These are phyloP conservation scores for Spizellomyces sp. DNA, from an alignment of 192 early-diverging fungal genomes.

Conservation along the genomic window DNA sequence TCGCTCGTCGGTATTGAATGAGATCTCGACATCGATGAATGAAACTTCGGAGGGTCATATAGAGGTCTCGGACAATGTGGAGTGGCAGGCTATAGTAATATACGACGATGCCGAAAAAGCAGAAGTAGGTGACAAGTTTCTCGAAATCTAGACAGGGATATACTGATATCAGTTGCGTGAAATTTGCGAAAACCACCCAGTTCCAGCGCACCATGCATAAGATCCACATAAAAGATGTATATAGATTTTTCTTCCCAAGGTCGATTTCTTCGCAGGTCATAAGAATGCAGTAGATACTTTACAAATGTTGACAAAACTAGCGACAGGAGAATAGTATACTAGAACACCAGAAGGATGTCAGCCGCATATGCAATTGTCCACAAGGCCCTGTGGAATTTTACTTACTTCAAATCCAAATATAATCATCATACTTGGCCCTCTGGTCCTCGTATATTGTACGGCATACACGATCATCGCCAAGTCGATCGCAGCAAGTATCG, in stretches of 20 bases:
- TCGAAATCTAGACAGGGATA: conserved; percentile 67
- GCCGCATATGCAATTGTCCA: not conserved
- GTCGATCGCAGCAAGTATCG: conserved; percentile 71
- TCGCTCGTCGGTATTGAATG: conserved; percentile 90
- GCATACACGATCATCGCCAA: conserved; percentile 74
- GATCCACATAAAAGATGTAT: conserved; percentile 88
- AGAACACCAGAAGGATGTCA: not conserved
- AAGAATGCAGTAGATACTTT: conserved; percentile 86
- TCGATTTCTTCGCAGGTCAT: conserved; percentile 72
- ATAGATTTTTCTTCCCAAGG: conserved; percentile 96
- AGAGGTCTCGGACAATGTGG: conserved; percentile 96
- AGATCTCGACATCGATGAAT: conserved; percentile 86
- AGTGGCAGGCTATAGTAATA: conserved; percentile 85
- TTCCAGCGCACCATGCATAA: conserved; percentile 64
- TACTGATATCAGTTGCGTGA: too few relatives aligned
- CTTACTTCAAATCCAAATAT: conserved; percentile 96
- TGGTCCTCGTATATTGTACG: conserved; percentile 57
- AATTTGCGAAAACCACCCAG: not conserved
- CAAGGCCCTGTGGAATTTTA: not conserved
- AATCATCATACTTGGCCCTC: conserved; percentile 90
- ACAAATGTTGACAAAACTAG: conserved; percentile 72
- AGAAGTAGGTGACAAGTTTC: conserved; percentile 83
- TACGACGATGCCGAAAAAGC: conserved; percentile 87
- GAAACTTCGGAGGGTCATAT: conserved; percentile 92
- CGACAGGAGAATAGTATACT: conserved; percentile 87